Evolutionary conservation across 352 stramenopile species (phyloP), one percentile per base, ranked within the genome.

Genomic region (Phytophthora sp.): DNA sequence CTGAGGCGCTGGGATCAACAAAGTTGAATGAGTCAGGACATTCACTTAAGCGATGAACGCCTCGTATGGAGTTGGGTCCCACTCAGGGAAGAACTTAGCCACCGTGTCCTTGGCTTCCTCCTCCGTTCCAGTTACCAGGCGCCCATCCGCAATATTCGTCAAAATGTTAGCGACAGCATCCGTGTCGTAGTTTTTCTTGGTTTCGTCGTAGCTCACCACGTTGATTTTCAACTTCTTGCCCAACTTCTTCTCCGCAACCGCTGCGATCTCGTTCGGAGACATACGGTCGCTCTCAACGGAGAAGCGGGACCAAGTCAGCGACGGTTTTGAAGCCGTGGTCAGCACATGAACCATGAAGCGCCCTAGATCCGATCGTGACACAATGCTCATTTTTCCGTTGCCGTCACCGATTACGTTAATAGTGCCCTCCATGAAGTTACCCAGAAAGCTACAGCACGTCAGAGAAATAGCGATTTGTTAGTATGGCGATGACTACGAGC

Each of bases 221-320:
- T 38, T 55, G 34, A 72, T 15, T 28, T 72, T 57, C 23, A 72
- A 63, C 53, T 66, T 76, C 56, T 64, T 76, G 44, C 53, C 49
- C 13, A 72, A 24, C 46, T 72, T 76, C 55, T 72, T 68, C 46
- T 72, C 67, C 0, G 34, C 55, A 5, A 69, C 45, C 12, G 46
- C 55, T 9, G 32, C 46, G 20, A 72, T 65, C 45, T 76, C 61
- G 23, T 68, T 38, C 3, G 62, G 45, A 0, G 61, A 64, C 51
- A 64, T 38, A 23, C 62, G 67, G 23, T 69, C 51, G 12, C 55
- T 56, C 27, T 72, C 62, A 23, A 76, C 41, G 1, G 54, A 54
- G 24, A 72, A 56, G 5, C 38, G 50, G 27, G 56, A 45, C 31
- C 55, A 69, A 18, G 56, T 32, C 21, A 76, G 35, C 15, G 24